These are phyloP conservation scores for Boletus vermiculosoides DNA, from an alignment of 768 basidiomycete genomes.

Conservation along the genomic window DNA sequence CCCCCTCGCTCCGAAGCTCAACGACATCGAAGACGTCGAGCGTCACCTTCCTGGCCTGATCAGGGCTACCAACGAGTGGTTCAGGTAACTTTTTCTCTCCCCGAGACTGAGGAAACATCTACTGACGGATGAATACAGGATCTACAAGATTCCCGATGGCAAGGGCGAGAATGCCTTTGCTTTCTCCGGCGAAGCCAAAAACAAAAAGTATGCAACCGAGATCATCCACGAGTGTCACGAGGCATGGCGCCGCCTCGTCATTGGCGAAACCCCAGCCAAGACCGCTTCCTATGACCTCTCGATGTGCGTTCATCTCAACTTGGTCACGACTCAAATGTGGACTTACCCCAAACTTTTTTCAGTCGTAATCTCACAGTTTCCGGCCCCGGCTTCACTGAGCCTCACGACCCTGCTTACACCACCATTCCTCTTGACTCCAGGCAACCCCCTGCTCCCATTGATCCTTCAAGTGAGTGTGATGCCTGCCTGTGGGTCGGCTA, in stretches of 20 bases:
- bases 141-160: constrained; percentile 95
- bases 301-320: constrained; percentile 56
- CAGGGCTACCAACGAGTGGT: constrained; percentile 99
- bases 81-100: constrained; percentile 54
- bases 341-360: constrained; percentile 5
- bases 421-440: constrained; percentile 75
- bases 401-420: constrained; percentile 62
- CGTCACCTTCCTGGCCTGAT: constrained; percentile 95
- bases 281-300: constrained; percentile 72
- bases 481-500: neutral
- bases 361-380: constrained; percentile 81
- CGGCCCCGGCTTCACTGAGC: constrained; percentile 63
- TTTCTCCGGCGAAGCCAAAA: constrained; percentile 99
- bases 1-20: constrained; percentile 93
- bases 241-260: constrained; percentile 92
- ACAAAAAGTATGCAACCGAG: constrained; percentile 99
- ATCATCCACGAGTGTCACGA: constrained; percentile 99
- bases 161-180: constrained; percentile 98
- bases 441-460: constrained; percentile 84
- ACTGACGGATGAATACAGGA: constrained; percentile 43
- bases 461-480: constrained; percentile 72
- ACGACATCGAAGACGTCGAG: constrained; percentile 99
- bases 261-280: constrained; percentile 74
- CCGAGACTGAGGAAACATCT: neutral
- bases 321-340: neutral